Evolutionary conservation across 2,329 filamentous ascomycete species (phyloP), one percentile per base, ranked within the genome.

Genomic region (Nemania sp.): DNA sequence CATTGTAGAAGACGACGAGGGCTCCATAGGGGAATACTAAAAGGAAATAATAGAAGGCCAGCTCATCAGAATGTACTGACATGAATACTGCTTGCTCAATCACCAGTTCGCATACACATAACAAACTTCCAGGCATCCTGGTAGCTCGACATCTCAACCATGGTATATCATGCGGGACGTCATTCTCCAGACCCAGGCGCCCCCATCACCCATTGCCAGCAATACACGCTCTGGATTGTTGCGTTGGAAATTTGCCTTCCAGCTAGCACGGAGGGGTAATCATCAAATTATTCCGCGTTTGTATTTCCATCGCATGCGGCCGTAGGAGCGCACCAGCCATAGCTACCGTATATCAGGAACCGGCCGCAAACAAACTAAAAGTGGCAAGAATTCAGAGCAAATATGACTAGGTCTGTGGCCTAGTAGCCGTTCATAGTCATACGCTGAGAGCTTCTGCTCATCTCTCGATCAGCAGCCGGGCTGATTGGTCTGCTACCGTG

Each of bases 371-470:
- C 46, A 36, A 45, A 46, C 23, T 39, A 52, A 45, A 49, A 49
- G 40, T n/a, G 48, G 48, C 41, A 48, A 59, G 33, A 56, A 54
- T 49, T 56, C 52, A 39, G 47, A 51, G 53, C 55, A 55, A 61
- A 63, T 56, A 64, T 49, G 57, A 61, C 57, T 49, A 20, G 56
- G 46, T 59, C n/a, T 46, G 48, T 31, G 26, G 36, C 65, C 73
- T 92, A 97, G 81, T 97, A 97, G 75, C 94, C 94, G 77, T 97
- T 99, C 91, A 97, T 96, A 64, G 91, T 95, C 86, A 94, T 90
- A 73, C 94, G 86, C 81, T 97, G 92, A 66, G 92, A 97, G 83
- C 89, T 91, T 74, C 93, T 86, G 88, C 93, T 97, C 69, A 99
- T 78, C 77, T 99, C 94, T 64, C 94, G 86, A 64, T 99, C 94